These are phyloP conservation scores for Anthracocystis panici-leucophaei DNA, from an alignment of 1,284 basidiomycete genomes.

Conservation along the genomic window DNA sequence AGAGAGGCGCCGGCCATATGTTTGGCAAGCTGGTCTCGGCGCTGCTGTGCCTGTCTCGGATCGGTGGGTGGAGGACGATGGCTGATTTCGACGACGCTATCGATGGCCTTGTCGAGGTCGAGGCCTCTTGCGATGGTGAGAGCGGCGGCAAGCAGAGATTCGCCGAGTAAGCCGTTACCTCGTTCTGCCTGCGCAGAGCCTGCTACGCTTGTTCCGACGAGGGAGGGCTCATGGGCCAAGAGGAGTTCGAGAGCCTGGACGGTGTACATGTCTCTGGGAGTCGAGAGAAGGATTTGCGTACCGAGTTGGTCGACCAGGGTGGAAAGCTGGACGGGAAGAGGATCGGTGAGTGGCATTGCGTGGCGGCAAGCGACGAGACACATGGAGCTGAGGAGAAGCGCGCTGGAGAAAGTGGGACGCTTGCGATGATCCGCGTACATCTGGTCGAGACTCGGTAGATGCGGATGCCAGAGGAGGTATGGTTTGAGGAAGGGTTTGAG, in stretches of 20 bases:
- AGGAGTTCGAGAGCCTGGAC: slow-evolving; percentile 49
- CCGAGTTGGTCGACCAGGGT: slow-evolving; percentile 48
- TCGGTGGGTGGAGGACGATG: slow-evolving; percentile 2
- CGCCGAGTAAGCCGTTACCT: slow-evolving; percentile 46
- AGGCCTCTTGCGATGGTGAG: slow-evolving; percentile 45
- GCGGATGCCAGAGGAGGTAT: slow-evolving; percentile 50
- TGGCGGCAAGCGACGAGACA: slow-evolving; percentile 47
- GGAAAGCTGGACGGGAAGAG: slow-evolving; percentile 35
- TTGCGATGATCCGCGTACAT: slow-evolving; percentile 34
- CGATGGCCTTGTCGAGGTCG: slow-evolving; percentile 50
- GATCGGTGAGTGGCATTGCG: slow-evolving; percentile 45
- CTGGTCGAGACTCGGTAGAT: slow-evolving; percentile 33
- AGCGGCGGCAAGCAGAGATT: slow-evolving; percentile 42
- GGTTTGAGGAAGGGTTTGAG: slow-evolving; percentile 45
- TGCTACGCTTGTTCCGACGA: slow-evolving; percentile 46
- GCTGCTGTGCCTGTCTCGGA: slow-evolving; percentile 7
- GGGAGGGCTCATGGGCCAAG: slow-evolving; percentile 48
- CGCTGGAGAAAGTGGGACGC: slow-evolving; percentile 34
- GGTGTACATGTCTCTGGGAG: slow-evolving; percentile 45
- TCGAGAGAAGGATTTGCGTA: slow-evolving; percentile 45
- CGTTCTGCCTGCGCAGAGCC: slow-evolving; percentile 37
- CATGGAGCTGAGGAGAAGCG: slow-evolving; percentile 48
- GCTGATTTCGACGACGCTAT: slow-evolving; percentile 26
- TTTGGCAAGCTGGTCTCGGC: slow-evolving; percentile 23
- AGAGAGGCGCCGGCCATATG: slow-evolving; percentile 40